Evolutionary conservation across 768 basidiomycete species (phyloP), one percentile per base, ranked within the genome.

Genomic region (Lentinula boryana): DNA sequence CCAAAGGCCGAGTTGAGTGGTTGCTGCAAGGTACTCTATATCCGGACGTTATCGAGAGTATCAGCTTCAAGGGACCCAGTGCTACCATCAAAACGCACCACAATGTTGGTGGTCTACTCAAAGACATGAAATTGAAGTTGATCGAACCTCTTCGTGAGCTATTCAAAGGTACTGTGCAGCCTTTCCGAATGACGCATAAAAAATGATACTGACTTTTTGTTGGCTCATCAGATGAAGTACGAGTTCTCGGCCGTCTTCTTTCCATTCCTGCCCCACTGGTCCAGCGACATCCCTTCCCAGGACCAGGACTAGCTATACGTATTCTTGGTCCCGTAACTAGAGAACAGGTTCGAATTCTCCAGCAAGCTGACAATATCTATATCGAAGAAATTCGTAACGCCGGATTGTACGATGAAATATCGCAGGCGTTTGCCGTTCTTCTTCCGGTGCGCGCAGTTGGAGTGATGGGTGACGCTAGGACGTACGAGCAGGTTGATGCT

Each of bases 31-130:
- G 97, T 4, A 99, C 97, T 0, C 82, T 99, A 13, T 99, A 98
- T 74, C 97, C 97, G 2, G 97, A 99, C 70, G 97, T 99, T 61
- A 99, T 98, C 70, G 97, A 99, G 79, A 93, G 91, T 70, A 97
- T 99, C 76, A 93, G 91, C 75, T 99, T 99, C 84, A 98, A 98
- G 76, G 97, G 97, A 2, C 97, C 97, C 0, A 93, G 91, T 65
- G 97, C 97, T 41, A 98, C 96, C 9, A 99, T 99, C 81, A 99
- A 99, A 81, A 98, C 97, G 2, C 97, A 99, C 72, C 97, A 98
- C 73, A 99, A 99, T 66, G 97, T 98, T 65, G 97, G 97, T 32
- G 96, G 96, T 3, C 78, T 99, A 56, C 80, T 98, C 63, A 91
- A 90, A 70, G 89, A 98, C 75, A 99, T 98, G 97, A 97, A 94